Evolutionary conservation across 208 protist genomes (phyloP).

Genomic region (Leishmania tarentolae): DNA sequence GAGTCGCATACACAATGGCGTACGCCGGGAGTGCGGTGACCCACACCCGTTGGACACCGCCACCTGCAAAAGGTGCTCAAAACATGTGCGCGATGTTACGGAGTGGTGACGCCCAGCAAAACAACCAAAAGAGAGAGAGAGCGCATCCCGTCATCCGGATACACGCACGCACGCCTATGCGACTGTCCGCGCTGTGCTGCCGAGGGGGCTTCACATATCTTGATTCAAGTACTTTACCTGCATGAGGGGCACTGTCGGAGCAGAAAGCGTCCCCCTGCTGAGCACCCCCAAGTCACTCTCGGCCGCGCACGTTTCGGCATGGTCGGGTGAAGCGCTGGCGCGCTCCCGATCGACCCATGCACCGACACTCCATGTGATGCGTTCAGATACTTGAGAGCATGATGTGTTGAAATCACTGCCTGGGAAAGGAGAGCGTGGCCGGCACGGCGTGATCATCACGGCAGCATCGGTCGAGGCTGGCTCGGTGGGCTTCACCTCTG

Average conservation of each 20-base stretch:
- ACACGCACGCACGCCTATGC: neutral
- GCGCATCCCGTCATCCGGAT: neutral
- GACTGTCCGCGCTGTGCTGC: neutral
- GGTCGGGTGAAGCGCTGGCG: neutral
- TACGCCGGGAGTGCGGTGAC: neutral
- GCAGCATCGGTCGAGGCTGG: neutral
- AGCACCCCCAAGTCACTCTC: conserved; percentile 11
- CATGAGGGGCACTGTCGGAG: conserved; percentile 2
- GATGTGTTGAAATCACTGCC: neutral
- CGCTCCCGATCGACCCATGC: conserved; percentile 4
- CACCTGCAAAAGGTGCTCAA: neutral
- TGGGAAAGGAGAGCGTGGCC: conserved; percentile 3
- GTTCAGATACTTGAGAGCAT: neutral
- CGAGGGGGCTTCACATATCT: conserved; percentile 3
- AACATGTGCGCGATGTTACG: too few relatives aligned
- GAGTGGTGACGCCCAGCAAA: neutral
- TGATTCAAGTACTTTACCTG: conserved; percentile 15
- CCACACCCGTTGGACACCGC: neutral
- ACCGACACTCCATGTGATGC: conserved; percentile 5
- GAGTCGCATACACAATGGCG: neutral
- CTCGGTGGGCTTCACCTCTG: neutral
- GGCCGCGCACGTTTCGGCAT: neutral
- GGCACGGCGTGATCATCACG: conserved; percentile 11
- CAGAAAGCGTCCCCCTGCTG: neutral
- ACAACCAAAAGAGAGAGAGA: neutral